Evolutionary conservation across 148 eudicot genomes (phyloP).

Genomic region (Heliamphora exappendiculata): DNA sequence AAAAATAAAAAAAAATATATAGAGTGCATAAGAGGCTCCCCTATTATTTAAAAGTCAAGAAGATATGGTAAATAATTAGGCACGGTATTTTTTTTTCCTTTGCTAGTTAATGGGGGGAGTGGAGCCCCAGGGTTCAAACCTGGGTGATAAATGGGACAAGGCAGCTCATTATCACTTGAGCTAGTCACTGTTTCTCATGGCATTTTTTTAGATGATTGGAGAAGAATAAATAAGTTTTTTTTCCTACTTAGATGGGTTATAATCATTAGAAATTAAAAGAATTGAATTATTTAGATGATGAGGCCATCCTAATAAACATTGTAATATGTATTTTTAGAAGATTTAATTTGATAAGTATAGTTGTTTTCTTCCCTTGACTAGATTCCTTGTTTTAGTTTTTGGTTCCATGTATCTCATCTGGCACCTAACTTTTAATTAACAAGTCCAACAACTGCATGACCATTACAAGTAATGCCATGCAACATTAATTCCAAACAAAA

Average conservation of each 20-base stretch:
- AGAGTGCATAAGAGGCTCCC: too few relatives aligned
- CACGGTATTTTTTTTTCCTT: too few relatives aligned
- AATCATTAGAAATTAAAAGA: neutral
- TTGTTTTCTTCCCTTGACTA: neutral
- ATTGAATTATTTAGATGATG: neutral
- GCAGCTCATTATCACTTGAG: too few relatives aligned
- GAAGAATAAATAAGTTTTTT: too few relatives aligned
- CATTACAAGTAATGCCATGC: conserved; percentile 14
- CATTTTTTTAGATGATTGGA: too few relatives aligned
- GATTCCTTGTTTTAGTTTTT: neutral
- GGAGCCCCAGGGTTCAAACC: neutral
- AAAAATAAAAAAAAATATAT: too few relatives aligned
- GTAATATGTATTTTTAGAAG: neutral
- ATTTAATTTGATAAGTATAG: neutral
- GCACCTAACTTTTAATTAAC: neutral
- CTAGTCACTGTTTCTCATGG: too few relatives aligned
- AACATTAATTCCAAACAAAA: neutral
- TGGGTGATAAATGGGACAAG: too few relatives aligned
- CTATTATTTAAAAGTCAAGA: too few relatives aligned
- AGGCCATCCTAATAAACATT: neutral
- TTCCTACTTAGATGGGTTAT: neutral
- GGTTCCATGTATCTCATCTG: neutral
- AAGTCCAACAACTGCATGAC: conserved; percentile 1
- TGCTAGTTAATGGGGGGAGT: neutral
- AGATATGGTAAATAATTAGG: too few relatives aligned